Conservation (phyloP, 1,139 yeast genomes). For the Geotrichum siamense region DNA sequence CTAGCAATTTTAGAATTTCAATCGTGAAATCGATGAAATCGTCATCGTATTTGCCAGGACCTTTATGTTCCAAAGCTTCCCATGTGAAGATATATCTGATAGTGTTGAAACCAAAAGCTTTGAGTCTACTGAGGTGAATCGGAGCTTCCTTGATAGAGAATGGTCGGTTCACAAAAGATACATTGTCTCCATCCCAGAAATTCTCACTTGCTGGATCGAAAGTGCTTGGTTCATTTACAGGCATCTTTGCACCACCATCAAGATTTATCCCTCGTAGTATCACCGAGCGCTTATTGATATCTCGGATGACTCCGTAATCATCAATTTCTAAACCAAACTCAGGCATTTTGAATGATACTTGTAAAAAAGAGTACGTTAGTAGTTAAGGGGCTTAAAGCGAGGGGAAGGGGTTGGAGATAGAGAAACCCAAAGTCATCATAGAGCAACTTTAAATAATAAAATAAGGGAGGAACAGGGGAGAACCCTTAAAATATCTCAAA, state of each 20-base stretch:
- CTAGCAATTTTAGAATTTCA: slow-evolving; percentile 49
- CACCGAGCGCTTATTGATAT: slow-evolving; percentile 51
- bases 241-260: slow-evolving; percentile 70
- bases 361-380: too few species aligned
- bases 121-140: slow-evolving; percentile 57
- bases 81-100: slow-evolving; percentile 71
- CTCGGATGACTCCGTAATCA: slow-evolving; percentile 50
- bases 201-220: slow-evolving; percentile 40
- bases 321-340: slow-evolving; percentile 19
- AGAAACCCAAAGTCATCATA: too few species aligned
- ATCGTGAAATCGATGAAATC: slow-evolving; percentile 66
- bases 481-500: too few species aligned
- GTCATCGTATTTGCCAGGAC: slow-evolving; percentile 75
- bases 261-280: slow-evolving; percentile 74
- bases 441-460: too few species aligned
- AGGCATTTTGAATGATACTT: too few species aligned
- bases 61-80: slow-evolving; percentile 86
- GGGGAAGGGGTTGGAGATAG: too few species aligned
- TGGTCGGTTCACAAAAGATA: slow-evolving; percentile 73
- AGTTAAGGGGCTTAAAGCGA: too few species aligned
- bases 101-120: slow-evolving; percentile 72
- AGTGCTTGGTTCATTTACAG: slow-evolving; percentile 44
- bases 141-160: slow-evolving; percentile 67
- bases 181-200: slow-evolving; percentile 60
- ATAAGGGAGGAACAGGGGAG: too few species aligned